Conservation (phyloP, 345 rosid species). For the Ceriops zippeliana region DNA sequence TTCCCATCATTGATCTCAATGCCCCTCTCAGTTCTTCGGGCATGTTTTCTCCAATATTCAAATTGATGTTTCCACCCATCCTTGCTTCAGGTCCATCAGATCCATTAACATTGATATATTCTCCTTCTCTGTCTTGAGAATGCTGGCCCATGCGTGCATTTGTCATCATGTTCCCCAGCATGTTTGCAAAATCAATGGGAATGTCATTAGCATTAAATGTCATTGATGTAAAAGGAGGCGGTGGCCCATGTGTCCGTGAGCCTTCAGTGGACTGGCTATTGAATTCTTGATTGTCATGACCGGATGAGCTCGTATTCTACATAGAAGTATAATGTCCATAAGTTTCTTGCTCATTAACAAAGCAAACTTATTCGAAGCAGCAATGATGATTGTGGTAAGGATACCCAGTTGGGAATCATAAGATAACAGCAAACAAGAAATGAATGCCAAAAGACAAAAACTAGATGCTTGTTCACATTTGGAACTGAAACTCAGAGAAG, state of each 20-base stretch:
- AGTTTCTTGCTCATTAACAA: not conserved
- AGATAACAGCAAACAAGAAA: not conserved
- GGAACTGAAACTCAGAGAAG: not conserved
- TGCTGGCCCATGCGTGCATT: conserved; percentile 32
- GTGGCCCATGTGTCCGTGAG: conserved; percentile 24
- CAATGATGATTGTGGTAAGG: not conserved
- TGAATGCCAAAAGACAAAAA: not conserved
- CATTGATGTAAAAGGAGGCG: conserved; percentile 30
- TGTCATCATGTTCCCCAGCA: conserved; percentile 38
- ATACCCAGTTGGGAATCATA: not conserved
- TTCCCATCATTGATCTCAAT: conserved; percentile 61
- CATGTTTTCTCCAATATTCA: conserved; percentile 40
- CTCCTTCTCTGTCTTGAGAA: conserved; percentile 35
- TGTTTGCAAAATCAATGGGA: conserved; percentile 33
- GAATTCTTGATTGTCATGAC: conserved; percentile 28
- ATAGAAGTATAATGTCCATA: not conserved
- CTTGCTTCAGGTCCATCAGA: conserved; percentile 38
- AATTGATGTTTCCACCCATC: conserved; percentile 38
- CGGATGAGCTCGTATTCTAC: conserved; percentile 31
- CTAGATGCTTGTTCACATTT: not conserved
- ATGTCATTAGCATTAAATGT: conserved; percentile 28
- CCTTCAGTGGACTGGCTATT: conserved; percentile 27
- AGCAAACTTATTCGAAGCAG: not conserved
- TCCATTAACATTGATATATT: conserved; percentile 16
- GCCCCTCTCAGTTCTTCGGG: conserved; percentile 58